Conservation (phyloP, 2,329 filamentous ascomycete genomes). For the Nigrospora osmanthi region DNA sequence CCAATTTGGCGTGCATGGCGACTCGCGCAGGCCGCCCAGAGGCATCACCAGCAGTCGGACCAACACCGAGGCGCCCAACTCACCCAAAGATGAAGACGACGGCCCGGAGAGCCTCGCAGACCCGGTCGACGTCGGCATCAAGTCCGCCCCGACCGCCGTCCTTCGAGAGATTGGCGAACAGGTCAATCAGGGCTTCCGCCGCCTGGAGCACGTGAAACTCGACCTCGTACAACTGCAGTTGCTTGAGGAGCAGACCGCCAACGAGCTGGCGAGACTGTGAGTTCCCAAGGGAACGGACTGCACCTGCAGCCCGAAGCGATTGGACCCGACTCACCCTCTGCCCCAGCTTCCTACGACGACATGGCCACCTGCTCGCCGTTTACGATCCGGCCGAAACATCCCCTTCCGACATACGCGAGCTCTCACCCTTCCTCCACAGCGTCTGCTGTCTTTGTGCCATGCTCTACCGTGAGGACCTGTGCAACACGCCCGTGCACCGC, state of each 20-base stretch:
- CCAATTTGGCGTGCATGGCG: constrained; percentile 4
- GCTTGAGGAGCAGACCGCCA: constrained; percentile 19
- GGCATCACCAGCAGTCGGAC: neutral
- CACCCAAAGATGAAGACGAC: constrained; percentile 8
- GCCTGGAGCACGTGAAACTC: constrained; percentile 16
- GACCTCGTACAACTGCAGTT: constrained; percentile 21
- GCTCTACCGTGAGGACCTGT: constrained; percentile 22
- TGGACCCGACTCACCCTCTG: neutral
- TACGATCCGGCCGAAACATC: constrained; percentile 14
- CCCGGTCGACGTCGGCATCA: constrained; percentile 20
- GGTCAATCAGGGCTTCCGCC: constrained; percentile 17
- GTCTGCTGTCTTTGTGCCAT: constrained; percentile 31
- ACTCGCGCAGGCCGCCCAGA: neutral
- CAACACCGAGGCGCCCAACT: constrained; percentile 1
- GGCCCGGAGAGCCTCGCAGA: constrained; percentile 17
- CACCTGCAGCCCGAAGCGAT: neutral
- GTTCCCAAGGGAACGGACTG: neutral
- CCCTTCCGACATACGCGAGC: constrained; percentile 24
- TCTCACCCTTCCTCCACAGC: constrained; percentile 29
- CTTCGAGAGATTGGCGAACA: constrained; percentile 21
- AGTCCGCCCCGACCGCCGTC: constrained; percentile 21
- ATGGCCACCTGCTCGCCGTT: constrained; percentile 19
- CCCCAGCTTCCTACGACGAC: constrained; percentile 17
- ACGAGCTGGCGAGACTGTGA: constrained; percentile 21
- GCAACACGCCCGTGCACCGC: constrained; percentile 21